A percentile compares a stretch with the other conserved stretches of the same genome.
Conservation (phyloP, 148 eudicot species). For the Suaeda aralocaspica region DNA sequence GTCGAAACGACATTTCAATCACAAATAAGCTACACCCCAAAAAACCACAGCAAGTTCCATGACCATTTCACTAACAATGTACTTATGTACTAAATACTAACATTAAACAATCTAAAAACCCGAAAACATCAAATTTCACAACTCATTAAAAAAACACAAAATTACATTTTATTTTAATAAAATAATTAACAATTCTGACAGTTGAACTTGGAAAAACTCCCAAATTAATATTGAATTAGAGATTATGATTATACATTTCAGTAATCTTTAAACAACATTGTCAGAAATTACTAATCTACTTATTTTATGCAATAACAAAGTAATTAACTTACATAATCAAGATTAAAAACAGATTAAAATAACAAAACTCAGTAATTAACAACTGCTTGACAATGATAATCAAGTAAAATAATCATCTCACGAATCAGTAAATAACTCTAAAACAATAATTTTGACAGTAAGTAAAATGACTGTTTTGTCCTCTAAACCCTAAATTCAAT, state of each 20-base stretch:
- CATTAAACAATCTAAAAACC: not conserved
- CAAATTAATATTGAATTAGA: not conserved
- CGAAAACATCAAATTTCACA: not conserved
- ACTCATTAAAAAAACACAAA: not conserved
- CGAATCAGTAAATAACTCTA: not conserved
- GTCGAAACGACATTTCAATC: not conserved
- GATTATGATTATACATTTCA: slow-evolving; percentile 18
- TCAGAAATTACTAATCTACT: slow-evolving; percentile 14
- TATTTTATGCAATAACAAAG: not conserved
- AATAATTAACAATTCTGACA: not conserved
- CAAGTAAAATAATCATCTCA: not conserved
- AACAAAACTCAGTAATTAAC: not conserved
- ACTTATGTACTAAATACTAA: too few relatives aligned
- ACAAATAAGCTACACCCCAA: not conserved
- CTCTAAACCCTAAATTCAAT: slow-evolving; percentile 7
- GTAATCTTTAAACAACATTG: slow-evolving; percentile 13
- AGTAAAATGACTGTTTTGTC: slow-evolving; percentile 1
- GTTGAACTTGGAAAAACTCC: not conserved
- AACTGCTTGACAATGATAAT: not conserved
- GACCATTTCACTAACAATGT: not conserved
- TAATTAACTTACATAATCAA: not conserved
- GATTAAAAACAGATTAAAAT: not conserved
- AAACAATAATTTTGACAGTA: not conserved
- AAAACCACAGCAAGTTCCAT: not conserved
- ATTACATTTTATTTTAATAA: not conserved